Percentiles rank a stretch among this genome's conserved stretches.
These are phyloP conservation scores for Schizothecium vesticola DNA, from an alignment of 495 filamentous ascomycete species.

Conservation along the genomic window DNA sequence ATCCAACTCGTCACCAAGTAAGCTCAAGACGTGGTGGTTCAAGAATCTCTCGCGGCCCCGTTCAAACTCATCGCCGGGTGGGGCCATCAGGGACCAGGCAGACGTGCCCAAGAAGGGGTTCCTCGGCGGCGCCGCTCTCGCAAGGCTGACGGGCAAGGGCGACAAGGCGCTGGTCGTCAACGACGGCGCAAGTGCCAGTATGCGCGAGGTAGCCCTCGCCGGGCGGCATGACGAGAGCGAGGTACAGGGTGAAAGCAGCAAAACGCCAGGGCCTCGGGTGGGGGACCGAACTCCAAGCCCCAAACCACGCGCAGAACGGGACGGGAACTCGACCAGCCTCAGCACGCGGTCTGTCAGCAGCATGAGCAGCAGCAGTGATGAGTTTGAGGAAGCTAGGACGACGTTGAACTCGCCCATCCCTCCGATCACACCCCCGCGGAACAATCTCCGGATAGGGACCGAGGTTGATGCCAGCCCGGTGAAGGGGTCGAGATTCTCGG, in stretches of 20 bases:
- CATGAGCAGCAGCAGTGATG: slow-evolving; percentile 15
- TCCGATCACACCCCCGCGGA: slow-evolving; percentile 10
- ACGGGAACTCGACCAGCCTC: neutral
- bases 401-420: slow-evolving; percentile 6
- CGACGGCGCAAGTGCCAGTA: slow-evolving; percentile 27
- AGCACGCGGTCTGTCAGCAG: slow-evolving; percentile 14
- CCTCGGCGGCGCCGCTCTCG: slow-evolving; percentile 43
- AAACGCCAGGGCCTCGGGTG: neutral
- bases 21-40: slow-evolving; percentile 63
- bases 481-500: slow-evolving; percentile 28
- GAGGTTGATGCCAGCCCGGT: slow-evolving; percentile 34
- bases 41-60: slow-evolving; percentile 46
- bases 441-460: slow-evolving; percentile 2
- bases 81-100: neutral
- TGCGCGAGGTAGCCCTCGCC: slow-evolving; percentile 49
- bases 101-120: slow-evolving; percentile 30
- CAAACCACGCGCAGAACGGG: neutral
- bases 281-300: neutral
- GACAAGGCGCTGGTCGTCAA: slow-evolving; percentile 31
- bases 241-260: slow-evolving; percentile 16
- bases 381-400: slow-evolving; percentile 21
- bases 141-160: slow-evolving; percentile 29
- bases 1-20: slow-evolving; percentile 25
- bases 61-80: slow-evolving; percentile 17
- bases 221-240: slow-evolving; percentile 22